These are phyloP conservation scores for Vanderwaltozyma yarrowii DNA, from an alignment of 805 yeast species.

Conservation along the genomic window DNA sequence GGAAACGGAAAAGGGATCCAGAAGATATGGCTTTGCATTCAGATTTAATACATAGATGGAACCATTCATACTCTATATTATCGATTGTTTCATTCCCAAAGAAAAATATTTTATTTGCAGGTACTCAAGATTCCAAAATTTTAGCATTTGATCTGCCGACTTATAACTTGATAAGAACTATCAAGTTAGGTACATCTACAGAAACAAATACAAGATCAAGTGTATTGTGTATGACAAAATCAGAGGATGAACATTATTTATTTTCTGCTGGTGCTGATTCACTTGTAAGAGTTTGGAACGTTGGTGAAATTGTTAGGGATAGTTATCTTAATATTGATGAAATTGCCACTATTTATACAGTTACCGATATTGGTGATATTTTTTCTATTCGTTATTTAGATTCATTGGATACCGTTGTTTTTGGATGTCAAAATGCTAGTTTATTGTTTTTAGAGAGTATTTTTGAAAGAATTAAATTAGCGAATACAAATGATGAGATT, in stretches of 20 bases:
- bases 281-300: constrained; percentile 74
- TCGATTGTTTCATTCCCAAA: constrained; percentile 56
- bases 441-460: constrained; percentile 55
- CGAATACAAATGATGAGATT: constrained; percentile 8
- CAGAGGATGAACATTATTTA: constrained; percentile 43
- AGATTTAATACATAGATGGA: constrained; percentile 62
- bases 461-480: constrained; percentile 13
- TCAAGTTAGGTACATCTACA: constrained; percentile 37
- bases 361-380: constrained; percentile 87
- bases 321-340: constrained; percentile 26
- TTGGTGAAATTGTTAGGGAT: constrained; percentile 26
- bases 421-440: constrained; percentile 91
- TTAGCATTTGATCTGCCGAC: constrained; percentile 58
- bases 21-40: constrained; percentile 1
- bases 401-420: constrained; percentile 47
- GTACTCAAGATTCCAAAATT: constrained; percentile 80
- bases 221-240: constrained; percentile 58
- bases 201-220: constrained; percentile 26
- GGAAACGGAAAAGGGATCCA: neutral
- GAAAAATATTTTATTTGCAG: constrained; percentile 61
- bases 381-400: constrained; percentile 71
- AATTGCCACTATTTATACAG: constrained; percentile 68
- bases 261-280: constrained; percentile 91
- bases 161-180: constrained; percentile 40
- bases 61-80: constrained; percentile 58